Conservation (phyloP, 1,139 yeast species). For the Suhomyces bolitotheri region DNA sequence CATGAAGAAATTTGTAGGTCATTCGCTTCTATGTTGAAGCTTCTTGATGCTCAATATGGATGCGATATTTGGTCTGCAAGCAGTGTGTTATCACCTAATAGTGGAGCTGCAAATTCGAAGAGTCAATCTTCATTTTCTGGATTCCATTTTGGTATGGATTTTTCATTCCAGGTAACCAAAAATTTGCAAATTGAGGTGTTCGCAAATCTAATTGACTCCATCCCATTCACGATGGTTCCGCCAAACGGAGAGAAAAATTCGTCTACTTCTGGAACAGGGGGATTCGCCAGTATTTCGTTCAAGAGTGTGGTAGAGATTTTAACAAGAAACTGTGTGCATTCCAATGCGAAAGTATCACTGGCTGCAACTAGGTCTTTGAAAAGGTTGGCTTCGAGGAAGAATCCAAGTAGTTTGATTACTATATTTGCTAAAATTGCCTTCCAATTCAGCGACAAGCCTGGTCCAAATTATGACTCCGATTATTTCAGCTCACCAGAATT, state of each 20-base stretch:
- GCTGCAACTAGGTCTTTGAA: constrained; percentile 67
- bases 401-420: constrained; percentile 71
- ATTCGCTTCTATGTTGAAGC: constrained; percentile 55
- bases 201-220: constrained; percentile 64
- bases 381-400: constrained; percentile 63
- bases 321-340: constrained; percentile 74
- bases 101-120: constrained; percentile 14
- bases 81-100: constrained; percentile 9
- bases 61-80: constrained; percentile 30
- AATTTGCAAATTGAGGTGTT: constrained; percentile 59
- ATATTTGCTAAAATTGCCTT: constrained; percentile 80
- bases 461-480: constrained; percentile 50
- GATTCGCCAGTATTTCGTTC: constrained; percentile 50
- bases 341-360: constrained; percentile 57
- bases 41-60: constrained; percentile 69
- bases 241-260: constrained; percentile 25
- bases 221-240: constrained; percentile 66
- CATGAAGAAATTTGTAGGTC: constrained; percentile 78
- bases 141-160: constrained; percentile 57
- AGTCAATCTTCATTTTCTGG: constrained; percentile 36
- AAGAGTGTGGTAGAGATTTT: constrained; percentile 70
- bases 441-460: constrained; percentile 68
- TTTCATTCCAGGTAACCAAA: constrained; percentile 32
- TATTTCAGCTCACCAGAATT: constrained; percentile 60
- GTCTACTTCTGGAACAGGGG: constrained; percentile 5